A percentile compares a stretch with the other conserved stretches of the same genome.
Evolutionary conservation across 1,284 basidiomycete species (phyloP).

Genomic region (Trametes pubescens): DNA sequence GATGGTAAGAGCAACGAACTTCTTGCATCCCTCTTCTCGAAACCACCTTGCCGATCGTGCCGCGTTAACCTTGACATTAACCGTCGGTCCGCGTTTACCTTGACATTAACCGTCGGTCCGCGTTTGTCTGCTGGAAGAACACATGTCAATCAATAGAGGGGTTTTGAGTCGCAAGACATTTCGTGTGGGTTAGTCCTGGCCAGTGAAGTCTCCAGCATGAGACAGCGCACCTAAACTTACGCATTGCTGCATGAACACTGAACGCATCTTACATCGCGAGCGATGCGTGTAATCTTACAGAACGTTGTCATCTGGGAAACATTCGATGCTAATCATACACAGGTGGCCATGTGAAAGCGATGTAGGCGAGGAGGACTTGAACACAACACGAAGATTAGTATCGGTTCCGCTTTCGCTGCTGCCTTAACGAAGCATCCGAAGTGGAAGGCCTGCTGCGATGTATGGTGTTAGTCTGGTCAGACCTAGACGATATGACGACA

Average conservation of each 20-base stretch:
- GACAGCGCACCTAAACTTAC: background rate
- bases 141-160: too few species aligned
- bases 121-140: too few species aligned
- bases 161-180: too few species aligned
- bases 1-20: background rate
- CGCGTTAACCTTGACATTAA: background rate
- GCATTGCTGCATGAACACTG: too few species aligned
- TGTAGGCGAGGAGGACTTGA: background rate
- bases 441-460: slow-evolving; percentile 23
- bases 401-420: slow-evolving; percentile 33
- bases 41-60: background rate
- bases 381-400: slow-evolving; percentile 16
- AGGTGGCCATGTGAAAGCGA: slow-evolving; percentile 5
- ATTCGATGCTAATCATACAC: background rate
- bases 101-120: too few species aligned
- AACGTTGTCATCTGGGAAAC: too few species aligned
- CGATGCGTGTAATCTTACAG: too few species aligned
- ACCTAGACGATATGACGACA: slow-evolving; percentile 18
- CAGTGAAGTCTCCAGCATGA: background rate
- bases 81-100: too few species aligned
- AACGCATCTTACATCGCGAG: too few species aligned
- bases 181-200: too few species aligned
- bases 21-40: background rate
- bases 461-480: slow-evolving; percentile 10
- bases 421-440: slow-evolving; percentile 26